Base-by-base conservation (phyloP, 768 basidiomycete species). In the Suillus bovinus region DNA sequence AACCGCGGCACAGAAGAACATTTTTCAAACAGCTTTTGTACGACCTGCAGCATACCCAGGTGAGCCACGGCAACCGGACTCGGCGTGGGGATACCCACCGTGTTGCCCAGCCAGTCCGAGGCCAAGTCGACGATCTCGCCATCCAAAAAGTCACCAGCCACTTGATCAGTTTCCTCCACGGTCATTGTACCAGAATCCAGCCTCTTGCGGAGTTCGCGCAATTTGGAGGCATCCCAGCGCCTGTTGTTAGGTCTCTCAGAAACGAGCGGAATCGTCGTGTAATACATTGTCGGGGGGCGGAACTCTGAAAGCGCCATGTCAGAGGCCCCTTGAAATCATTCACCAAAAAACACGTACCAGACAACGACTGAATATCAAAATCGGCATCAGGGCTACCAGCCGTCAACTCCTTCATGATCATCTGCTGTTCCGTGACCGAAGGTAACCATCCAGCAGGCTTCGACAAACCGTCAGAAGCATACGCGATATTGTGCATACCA, bases 71-170 rank as follows among this genome's bases (percentile, higher is more conserved):
- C 34, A 55, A 55, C 54, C 54, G 54, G 24, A 55, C 36, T 55
- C 20, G 54, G 54, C 54, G 54, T 55, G 54, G 70, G 36, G 53
- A 64, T 27, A 69, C 75, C 27, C 42, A 74, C 74, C 68, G 96
- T 99, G 71, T 99, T 99, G 53, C 97, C 97, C 67, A 99, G 89
- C 90, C 97, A 99, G 74, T 99, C 96, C 41, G 94, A 95, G 16
- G 96, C 90, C 62, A 99, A 84, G 74, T 96, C 94, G 16, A 96
- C 94, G 64, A 94, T 91, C 73, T 99, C 97, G 14, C 93, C 89
- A 68, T 98, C 95, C 65, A 99, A 81, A 74, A 98, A 88, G 71
- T 99, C 96, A 53, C 82, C 82, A 3, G 94, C 92, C 58, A 97
- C 89, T 71, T 88, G 87, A 72, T 99, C 96, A 60, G 96, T 87